A percentile compares a stretch with the other conserved stretches of the same genome.
phyloP scores from a whole-genome alignment of 208 protist genomes.

The Leishmania turanica region DNA sequence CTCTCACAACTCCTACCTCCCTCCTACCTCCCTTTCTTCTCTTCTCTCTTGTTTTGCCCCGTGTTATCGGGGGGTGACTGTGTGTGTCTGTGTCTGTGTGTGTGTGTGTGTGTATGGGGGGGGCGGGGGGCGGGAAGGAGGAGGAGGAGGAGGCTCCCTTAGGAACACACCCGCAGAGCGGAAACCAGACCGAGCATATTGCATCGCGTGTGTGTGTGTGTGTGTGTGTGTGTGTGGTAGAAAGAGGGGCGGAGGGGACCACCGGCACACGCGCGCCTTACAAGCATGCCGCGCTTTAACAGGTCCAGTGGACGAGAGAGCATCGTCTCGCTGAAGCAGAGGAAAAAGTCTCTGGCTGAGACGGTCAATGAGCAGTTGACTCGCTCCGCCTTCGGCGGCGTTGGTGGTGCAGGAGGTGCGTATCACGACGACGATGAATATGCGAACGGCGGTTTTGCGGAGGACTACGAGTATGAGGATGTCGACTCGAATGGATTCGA shows the following conservation, averaged over 20 bases:
- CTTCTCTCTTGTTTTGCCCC: not conserved
- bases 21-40: not conserved
- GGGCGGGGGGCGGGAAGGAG: too few species aligned
- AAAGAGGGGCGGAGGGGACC: not conserved
- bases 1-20: not conserved
- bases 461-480: slow-evolving; percentile 43
- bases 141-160: too few species aligned
- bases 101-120: not conserved
- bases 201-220: not conserved
- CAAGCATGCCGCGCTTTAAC: slow-evolving; percentile 37
- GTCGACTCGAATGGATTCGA: slow-evolving; percentile 8
- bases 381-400: not conserved
- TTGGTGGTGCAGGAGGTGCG: slow-evolving; percentile 10
- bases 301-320: slow-evolving; percentile 20
- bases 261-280: not conserved
- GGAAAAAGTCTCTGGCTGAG: slow-evolving; percentile 66
- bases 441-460: slow-evolving; percentile 27
- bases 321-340: slow-evolving; percentile 46
- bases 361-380: slow-evolving; percentile 73
- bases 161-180: not conserved
- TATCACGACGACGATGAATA: slow-evolving; percentile 26
- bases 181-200: not conserved
- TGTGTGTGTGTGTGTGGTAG: too few species aligned
- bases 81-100: too few species aligned
- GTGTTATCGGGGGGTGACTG: not conserved